Evolutionary conservation across 257 asterid species (phyloP).

Genomic region (Nicotiana sylvestris): DNA sequence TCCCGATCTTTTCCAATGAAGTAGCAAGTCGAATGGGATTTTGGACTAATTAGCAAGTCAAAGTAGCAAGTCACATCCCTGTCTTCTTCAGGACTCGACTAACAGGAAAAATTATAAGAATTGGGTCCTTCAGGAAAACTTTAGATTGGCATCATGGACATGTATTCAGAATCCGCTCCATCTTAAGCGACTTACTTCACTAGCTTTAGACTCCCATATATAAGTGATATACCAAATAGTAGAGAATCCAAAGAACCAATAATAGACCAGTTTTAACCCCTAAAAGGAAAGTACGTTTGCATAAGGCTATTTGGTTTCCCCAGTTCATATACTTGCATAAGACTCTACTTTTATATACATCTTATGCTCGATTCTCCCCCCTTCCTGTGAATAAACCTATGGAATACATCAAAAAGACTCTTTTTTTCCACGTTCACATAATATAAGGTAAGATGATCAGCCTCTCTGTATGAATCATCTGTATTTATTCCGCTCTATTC

Average conservation of each 20-base stretch:
- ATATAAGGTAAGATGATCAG: not conserved
- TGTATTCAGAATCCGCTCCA: not conserved
- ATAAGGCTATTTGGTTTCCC: not conserved
- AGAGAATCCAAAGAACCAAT: too few species aligned
- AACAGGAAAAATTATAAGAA: too few species aligned
- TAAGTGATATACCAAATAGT: too few species aligned
- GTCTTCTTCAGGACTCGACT: too few species aligned
- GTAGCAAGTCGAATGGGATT: too few species aligned
- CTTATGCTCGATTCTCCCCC: not conserved
- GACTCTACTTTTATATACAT: not conserved
- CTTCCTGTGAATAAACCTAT: not conserved
- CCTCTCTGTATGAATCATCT: too few species aligned
- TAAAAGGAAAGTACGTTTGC: too few species aligned
- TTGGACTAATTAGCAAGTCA: too few species aligned
- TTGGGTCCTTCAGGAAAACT: not conserved
- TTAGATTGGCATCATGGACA: not conserved
- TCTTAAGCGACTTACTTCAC: slow-evolving; percentile 1
- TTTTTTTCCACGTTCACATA: not conserved
- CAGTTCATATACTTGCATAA: not conserved
- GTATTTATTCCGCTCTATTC: too few species aligned
- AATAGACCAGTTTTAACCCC: too few species aligned
- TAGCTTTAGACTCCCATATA: not conserved
- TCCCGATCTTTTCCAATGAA: too few species aligned
- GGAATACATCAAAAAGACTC: not conserved
- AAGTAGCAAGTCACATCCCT: too few species aligned